Evolutionary conservation across 2,329 filamentous ascomycete species (phyloP), one percentile per base, ranked within the genome.

Genomic region (Sporothrix variecibatus): DNA sequence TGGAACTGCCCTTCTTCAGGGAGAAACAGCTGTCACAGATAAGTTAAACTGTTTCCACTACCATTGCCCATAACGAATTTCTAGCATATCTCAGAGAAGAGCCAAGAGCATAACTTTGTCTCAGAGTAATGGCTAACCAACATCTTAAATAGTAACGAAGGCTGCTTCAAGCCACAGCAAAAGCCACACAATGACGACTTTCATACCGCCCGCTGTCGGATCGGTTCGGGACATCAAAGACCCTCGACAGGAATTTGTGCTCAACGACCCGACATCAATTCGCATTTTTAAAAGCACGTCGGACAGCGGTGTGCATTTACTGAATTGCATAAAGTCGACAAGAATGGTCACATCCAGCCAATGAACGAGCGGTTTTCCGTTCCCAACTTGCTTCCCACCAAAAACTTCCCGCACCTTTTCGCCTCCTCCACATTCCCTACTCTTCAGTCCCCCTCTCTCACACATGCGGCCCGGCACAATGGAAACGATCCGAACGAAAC

Each of bases 401-500:
- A 2, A 28, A n/a, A 12, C 15, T 69, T 49, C 11, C 20, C 17
- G 26, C 2, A 28, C 26, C 20, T 3, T 69, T 28, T 6, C 26
- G 15, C 40, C 43, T 34, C 20, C 15, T 72, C 62, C 12, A n/a
- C n/a, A 26, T 62, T 12, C 34, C 28, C 20, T 62, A n/a, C 40
- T 17, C 9, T 34, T 53, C 17, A 23, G 20, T 53, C 31, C 7
- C 20, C 38, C 28, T 23, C 8, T 20, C 43, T 43, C 38, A 7
- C 34, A 34, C 34, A 23, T 51, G 26, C 65, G 49, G 67, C 31
- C 49, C 20, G 43, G 46, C 43, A 43, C 43, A 64, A 64, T 64
- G 56, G 56, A 64, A 40, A 64, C 70, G 70, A 72, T 64, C 43
- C 56, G 43, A 31, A 15, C 23, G 43, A 12, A 46, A 49, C 4